Evolutionary conservation across 2,329 filamentous ascomycete genomes (phyloP), one percentile per base, ranked within the genome.

Genomic region (Cladosporium sp.): DNA sequence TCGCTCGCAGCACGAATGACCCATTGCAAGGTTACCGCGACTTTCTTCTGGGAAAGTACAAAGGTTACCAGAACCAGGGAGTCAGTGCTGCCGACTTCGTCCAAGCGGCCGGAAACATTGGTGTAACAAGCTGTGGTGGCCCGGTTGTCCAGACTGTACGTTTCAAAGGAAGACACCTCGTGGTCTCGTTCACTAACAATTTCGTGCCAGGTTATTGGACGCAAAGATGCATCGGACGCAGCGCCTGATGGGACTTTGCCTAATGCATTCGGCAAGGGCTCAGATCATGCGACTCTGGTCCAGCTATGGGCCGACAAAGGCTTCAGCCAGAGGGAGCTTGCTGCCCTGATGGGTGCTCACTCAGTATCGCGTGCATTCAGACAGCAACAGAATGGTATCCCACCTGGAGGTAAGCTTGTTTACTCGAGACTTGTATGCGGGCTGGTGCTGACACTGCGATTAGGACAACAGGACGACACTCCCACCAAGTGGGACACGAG

Each of bases 341-440:
- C 80, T 2, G 81, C 82, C 0, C 76, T 85, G 1, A 66, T 85
- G 3, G 82, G 83, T 51, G 81, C 82, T 0, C 82, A 85, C 67
- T 77, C 78, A 1, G 72, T 76, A 8, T 76, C 78, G 8, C 75
- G 73, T 60, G 80, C 84, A 63, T 74, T 72, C 57, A 69, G 73
- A 12, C 58, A 68, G 28, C 51, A 59, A 54, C 36, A 47, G 12
- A 62, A 66, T 49, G 66, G 66, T 2, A 64, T 68, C 19, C 64
- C 64, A 2, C 68, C 72, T 12, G 75, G 73, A 56, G 67, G 56
- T 59, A 38, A 59, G 56, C 11, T 22, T 11, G 14, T 22, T 19
- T 47, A 0, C 25, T 5, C 6, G n/a, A 6, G 14, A 17, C 28
- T 4, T 19, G 2, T 28, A 14, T 17, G 25, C 15, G 2, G 3